Conservation (phyloP, 768 basidiomycete species). For the Kwoniella sp. region DNA sequence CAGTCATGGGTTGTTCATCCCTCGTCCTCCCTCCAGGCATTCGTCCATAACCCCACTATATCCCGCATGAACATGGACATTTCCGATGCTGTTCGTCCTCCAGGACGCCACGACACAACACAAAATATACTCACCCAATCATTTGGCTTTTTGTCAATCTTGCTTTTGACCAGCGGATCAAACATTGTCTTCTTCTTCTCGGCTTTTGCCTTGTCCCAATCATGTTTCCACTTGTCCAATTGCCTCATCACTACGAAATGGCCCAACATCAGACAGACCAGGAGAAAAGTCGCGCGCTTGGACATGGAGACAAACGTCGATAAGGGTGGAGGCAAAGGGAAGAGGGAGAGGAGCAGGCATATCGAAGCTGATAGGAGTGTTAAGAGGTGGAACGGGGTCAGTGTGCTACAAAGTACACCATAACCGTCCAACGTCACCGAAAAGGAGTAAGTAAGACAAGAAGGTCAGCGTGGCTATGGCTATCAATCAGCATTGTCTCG, state of each 20-base stretch:
- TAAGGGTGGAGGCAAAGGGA: constrained; percentile 30
- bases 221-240: constrained; percentile 14
- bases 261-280: constrained; percentile 32
- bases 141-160: constrained; percentile 22
- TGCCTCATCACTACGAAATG: constrained; percentile 26
- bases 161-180: constrained; percentile 19
- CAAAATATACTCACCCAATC: constrained; percentile 33
- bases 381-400: constrained; percentile 42
- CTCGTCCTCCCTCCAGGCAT: too few species aligned
- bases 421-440: too few species aligned
- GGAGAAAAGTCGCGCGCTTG: constrained; percentile 29
- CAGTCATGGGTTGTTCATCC: too few species aligned
- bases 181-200: constrained; percentile 13
- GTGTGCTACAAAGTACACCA: constrained; percentile 22
- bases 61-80: too few species aligned
- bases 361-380: constrained; percentile 30
- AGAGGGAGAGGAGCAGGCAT: constrained; percentile 30
- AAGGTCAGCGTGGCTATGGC: too few species aligned
- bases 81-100: too few species aligned
- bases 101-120: too few species aligned
- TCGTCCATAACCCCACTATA: too few species aligned
- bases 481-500: too few species aligned
- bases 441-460: too few species aligned
- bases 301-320: constrained; percentile 21
- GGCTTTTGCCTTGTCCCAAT: constrained; percentile 6